Percentiles rank a stretch among this genome's conserved stretches.
phyloP scores from a whole-genome alignment of 2,329 filamentous ascomycete genomes.

The Rhexocercosporidium sp. region DNA sequence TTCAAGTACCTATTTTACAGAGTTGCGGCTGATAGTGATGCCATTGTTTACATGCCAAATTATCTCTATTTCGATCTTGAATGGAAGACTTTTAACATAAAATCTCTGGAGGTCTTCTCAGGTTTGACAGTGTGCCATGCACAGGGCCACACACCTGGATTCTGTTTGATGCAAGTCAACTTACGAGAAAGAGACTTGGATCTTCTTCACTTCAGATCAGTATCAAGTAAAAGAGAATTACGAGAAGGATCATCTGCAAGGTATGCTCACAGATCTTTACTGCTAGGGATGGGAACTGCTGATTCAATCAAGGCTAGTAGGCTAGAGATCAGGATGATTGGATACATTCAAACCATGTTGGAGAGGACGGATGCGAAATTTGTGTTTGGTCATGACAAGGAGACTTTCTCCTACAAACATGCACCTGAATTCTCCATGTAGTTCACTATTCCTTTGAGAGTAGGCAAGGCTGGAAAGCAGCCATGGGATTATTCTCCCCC shows the following conservation, averaged over 20 bases:
- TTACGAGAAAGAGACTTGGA: conserved; percentile 40
- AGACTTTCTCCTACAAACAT: conserved; percentile 29
- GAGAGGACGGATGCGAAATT: conserved; percentile 32
- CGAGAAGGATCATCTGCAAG: conserved; percentile 43
- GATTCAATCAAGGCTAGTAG: conserved; percentile 34
- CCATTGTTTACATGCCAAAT: conserved; percentile 44
- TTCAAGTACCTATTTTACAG: conserved; percentile 51
- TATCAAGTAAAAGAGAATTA: conserved; percentile 49
- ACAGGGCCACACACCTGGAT: conserved; percentile 25
- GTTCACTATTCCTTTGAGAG: background rate
- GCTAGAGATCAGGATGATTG: conserved; percentile 46
- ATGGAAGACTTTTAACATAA: conserved; percentile 47
- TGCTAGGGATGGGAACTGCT: too few relatives aligned
- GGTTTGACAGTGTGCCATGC: conserved; percentile 39
- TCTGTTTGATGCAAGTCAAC: conserved; percentile 25
- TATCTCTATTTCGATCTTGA: conserved; percentile 47
- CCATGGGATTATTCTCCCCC: too few relatives aligned
- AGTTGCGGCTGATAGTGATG: conserved; percentile 46
- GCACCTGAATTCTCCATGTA: conserved; percentile 23
- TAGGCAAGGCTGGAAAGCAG: too few relatives aligned
- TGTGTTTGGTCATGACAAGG: conserved; percentile 25
- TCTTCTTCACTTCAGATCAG: conserved; percentile 49
- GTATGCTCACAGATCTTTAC: too few relatives aligned
- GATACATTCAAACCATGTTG: conserved; percentile 43
- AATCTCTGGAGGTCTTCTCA: conserved; percentile 43